Percentiles rank a stretch among this genome's conserved stretches.
Evolutionary conservation across 306 rosid genomes (phyloP).

Genomic region (Gynostemma pentaphyllum): DNA sequence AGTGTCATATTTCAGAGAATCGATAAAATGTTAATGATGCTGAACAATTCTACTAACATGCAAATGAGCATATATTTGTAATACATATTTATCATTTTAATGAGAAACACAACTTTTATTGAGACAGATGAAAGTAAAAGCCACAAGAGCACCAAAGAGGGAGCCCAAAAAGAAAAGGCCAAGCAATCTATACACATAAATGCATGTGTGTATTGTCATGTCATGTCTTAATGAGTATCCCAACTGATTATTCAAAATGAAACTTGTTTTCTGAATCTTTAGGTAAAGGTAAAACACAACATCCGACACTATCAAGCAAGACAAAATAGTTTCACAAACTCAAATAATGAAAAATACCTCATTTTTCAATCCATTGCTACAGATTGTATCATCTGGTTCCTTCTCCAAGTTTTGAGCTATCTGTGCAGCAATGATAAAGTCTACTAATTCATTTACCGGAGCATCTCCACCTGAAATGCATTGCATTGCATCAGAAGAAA

Average conservation of each 20-base stretch:
- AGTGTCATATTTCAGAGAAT: not conserved
- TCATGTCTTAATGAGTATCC: not conserved
- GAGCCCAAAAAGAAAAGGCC: not conserved
- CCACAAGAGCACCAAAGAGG: not conserved
- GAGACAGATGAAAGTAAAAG: not conserved
- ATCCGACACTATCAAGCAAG: not conserved
- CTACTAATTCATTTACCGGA: conserved; percentile 61
- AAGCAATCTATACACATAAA: too few relatives aligned
- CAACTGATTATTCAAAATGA: not conserved
- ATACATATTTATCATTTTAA: not conserved
- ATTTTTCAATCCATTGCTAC: conserved; percentile 27
- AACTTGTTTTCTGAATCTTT: not conserved
- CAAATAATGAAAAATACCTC: conserved; percentile 30
- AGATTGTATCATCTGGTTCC: conserved; percentile 30
- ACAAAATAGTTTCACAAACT: not conserved
- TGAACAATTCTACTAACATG: not conserved
- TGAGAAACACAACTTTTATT: not conserved
- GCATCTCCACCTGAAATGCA: conserved; percentile 54
- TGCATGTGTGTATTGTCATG: not conserved
- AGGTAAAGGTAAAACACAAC: not conserved
- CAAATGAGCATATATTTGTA: not conserved
- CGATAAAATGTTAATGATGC: not conserved
- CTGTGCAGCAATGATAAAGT: conserved; percentile 71
- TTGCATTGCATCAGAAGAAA: conserved; percentile 19
- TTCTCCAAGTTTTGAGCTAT: conserved; percentile 53